Conservation (phyloP, 2,329 filamentous ascomycete species). For the Leptosphaerulina australis region DNA sequence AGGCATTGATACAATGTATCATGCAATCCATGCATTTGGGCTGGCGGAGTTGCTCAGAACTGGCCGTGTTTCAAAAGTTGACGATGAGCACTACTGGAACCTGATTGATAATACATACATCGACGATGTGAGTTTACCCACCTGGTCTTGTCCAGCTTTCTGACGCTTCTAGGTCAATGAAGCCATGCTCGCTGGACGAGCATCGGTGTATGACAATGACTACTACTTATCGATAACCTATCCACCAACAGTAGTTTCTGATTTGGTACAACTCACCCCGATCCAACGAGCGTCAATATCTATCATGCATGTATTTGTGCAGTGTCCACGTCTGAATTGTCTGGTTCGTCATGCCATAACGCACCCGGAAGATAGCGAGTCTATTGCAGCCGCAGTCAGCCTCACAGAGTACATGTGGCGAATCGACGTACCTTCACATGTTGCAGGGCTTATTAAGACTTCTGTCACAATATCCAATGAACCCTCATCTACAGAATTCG, state of each 20-base stretch:
- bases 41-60: slow-evolving; percentile 36
- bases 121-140: slow-evolving; percentile 36
- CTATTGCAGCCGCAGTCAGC: slow-evolving; percentile 31
- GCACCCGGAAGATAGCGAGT: slow-evolving; percentile 25
- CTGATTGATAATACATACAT: slow-evolving; percentile 43
- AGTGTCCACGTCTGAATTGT: slow-evolving; percentile 34
- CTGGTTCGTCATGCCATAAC: slow-evolving; percentile 28
- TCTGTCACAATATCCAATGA: slow-evolving; percentile 16
- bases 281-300: slow-evolving; percentile 31
- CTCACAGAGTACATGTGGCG: slow-evolving; percentile 32
- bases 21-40: slow-evolving; percentile 37
- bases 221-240: slow-evolving; percentile 36
- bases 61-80: slow-evolving; percentile 27
- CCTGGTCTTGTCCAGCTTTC: not conserved
- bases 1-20: slow-evolving; percentile 34
- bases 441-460: slow-evolving; percentile 25
- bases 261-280: slow-evolving; percentile 10
- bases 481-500: slow-evolving; percentile 24
- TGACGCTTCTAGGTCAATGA: slow-evolving; percentile 36
- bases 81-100: slow-evolving; percentile 39
- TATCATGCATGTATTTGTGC: slow-evolving; percentile 41
- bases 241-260: slow-evolving; percentile 20
- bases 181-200: slow-evolving; percentile 35
- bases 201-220: slow-evolving; percentile 38
- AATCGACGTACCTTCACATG: slow-evolving; percentile 22